These are phyloP conservation scores for Gnomoniopsis smithogilvyi DNA, from an alignment of 2,329 filamentous ascomycete genomes.

Conservation along the genomic window DNA sequence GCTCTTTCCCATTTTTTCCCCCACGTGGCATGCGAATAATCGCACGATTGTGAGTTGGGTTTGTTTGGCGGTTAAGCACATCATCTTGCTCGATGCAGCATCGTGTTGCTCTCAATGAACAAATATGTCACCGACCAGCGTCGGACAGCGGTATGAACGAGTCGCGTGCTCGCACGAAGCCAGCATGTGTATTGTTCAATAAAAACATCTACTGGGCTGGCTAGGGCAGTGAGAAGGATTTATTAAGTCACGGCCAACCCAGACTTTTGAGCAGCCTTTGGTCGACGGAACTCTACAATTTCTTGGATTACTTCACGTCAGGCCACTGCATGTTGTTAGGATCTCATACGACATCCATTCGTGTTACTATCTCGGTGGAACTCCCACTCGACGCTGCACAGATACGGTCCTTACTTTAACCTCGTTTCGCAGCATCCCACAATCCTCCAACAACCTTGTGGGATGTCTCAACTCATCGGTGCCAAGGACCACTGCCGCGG, in stretches of 20 bases:
- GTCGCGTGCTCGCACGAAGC: too few species aligned
- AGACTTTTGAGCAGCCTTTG: too few species aligned
- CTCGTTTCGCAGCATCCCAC: conserved; percentile 50
- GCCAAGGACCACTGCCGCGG: conserved; percentile 60
- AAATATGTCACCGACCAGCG: too few species aligned
- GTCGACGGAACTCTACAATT: not conserved
- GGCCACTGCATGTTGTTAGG: conserved; percentile 23
- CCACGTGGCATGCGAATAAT: not conserved
- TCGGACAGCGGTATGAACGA: too few species aligned
- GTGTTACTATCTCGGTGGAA: conserved; percentile 29
- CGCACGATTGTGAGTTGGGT: too few species aligned
- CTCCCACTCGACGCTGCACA: conserved; percentile 59
- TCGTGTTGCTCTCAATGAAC: too few species aligned
- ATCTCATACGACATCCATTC: conserved; percentile 23
- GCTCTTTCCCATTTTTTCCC: not conserved
- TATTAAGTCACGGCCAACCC: too few species aligned
- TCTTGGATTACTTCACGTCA: not conserved
- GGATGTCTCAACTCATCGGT: conserved; percentile 63
- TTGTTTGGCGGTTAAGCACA: too few species aligned
- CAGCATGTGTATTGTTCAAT: too few species aligned
- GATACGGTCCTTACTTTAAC: conserved; percentile 66
- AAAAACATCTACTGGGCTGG: too few species aligned
- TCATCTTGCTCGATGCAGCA: too few species aligned
- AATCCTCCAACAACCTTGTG: conserved; percentile 18
- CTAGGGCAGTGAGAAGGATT: too few species aligned